Evolutionary conservation across 2,329 filamentous ascomycete species (phyloP).

Genomic region (Neofusicoccum ribis): DNA sequence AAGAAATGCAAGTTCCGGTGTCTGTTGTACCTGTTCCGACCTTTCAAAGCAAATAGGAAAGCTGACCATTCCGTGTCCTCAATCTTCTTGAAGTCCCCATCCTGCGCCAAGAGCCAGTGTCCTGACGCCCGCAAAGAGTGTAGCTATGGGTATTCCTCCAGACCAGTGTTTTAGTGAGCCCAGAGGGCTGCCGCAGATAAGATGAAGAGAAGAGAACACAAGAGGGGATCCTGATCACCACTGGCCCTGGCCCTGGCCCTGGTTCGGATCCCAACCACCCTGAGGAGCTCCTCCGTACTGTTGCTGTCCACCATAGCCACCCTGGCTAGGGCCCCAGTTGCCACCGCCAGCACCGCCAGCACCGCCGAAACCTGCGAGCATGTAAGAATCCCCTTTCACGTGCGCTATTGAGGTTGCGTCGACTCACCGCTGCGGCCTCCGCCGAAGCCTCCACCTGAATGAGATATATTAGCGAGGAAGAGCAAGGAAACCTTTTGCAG

Average conservation of each 20-base stretch:
- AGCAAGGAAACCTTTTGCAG: slow-evolving; percentile 6
- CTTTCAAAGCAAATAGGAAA: slow-evolving; percentile 14
- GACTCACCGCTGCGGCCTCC: slow-evolving; percentile 25
- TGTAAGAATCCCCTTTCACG: not conserved
- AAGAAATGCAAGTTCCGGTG: slow-evolving; percentile 19
- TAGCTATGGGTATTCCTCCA: slow-evolving; percentile 18
- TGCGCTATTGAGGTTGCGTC: not conserved
- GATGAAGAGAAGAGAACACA: slow-evolving; percentile 9
- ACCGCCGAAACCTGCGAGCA: slow-evolving; percentile 14
- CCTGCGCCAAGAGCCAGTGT: slow-evolving; percentile 12
- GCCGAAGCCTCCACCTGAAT: slow-evolving; percentile 25
- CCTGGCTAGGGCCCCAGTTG: slow-evolving; percentile 31
- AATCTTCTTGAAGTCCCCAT: slow-evolving; percentile 16
- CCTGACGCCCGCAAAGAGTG: slow-evolving; percentile 19
- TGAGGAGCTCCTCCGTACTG: slow-evolving; percentile 33
- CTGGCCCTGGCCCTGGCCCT: slow-evolving; percentile 27
- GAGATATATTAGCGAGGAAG: slow-evolving; percentile 26
- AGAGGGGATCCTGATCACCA: slow-evolving; percentile 1
- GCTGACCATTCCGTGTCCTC: slow-evolving; percentile 14
- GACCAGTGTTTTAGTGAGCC: slow-evolving; percentile 11
- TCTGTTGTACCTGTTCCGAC: slow-evolving; percentile 12
- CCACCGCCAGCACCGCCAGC: slow-evolving; percentile 29
- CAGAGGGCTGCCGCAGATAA: slow-evolving; percentile 3
- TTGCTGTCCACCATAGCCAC: slow-evolving; percentile 33
- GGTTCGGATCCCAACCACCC: slow-evolving; percentile 24